Evolutionary conservation across 257 asterid genomes (phyloP), one percentile per base, ranked within the genome.

Genomic region (Osmanthus fragrans): DNA sequence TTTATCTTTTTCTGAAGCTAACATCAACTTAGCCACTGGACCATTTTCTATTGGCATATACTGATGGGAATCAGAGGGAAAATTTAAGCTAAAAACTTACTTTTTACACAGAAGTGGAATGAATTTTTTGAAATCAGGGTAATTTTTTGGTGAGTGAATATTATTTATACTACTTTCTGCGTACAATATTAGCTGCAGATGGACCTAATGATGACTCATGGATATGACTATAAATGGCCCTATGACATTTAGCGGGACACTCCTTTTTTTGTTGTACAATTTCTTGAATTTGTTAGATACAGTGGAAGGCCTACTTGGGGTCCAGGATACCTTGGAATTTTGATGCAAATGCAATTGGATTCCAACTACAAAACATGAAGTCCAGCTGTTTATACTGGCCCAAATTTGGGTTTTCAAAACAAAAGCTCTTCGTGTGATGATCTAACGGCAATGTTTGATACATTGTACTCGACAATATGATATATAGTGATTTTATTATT

Each of bases 31-130:
- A 82, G 80, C 47, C 9, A 71, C 82, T 78, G 92, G 88, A 84
- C 84, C 87, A 88, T 83, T 63, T 64, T 54, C 64, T 58, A 13
- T 74, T 88, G 88, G 88, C 88, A 82, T 78, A 79, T 82, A 83
- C 68, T 80, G 86, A 11, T 67, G 81, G 76, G 83, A 80, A 82
- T 88, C 82, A 68, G 64, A 70, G 79, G 71, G 70, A 74, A 37
- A 42, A 85, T 87, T 81, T 78, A 49, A 42, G 72, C 74, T 23
- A 60, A 49, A 39, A 58, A 25, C 78, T 56, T 40, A 68, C 54
- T 80, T 75, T 67, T 33, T 21, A 42, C 51, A 2, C 6, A 25
- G 15, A 42, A 45, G 66, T 63, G 47, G 36, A 51, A 70, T 73
- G 49, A 21, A 70, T 76, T 37, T 79, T 79, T 25, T 42, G 25